phyloP scores from a whole-genome alignment of 2,329 filamentous ascomycete species.

The Cercospora sp. region DNA sequence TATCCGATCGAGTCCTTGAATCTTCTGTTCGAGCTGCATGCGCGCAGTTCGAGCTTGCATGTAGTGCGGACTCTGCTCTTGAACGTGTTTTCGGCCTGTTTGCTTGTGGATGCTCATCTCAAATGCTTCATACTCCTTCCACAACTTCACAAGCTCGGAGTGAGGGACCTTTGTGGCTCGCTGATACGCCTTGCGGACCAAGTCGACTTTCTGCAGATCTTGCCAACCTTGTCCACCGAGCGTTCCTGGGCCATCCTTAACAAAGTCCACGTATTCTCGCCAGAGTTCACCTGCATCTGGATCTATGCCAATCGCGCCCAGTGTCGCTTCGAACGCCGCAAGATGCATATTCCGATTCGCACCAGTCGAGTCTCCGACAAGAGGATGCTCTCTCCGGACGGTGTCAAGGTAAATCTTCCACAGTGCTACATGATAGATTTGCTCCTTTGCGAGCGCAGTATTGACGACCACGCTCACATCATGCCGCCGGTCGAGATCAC shows the following conservation, averaged over 20 bases:
- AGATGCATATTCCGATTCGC: constrained; percentile 76
- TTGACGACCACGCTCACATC: constrained; percentile 82
- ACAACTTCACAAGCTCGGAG: constrained; percentile 76
- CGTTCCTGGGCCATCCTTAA: constrained; percentile 78
- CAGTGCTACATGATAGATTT: constrained; percentile 69
- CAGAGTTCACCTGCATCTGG: constrained; percentile 86
- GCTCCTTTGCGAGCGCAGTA: constrained; percentile 73
- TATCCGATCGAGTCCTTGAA: constrained; percentile 70
- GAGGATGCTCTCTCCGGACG: constrained; percentile 84
- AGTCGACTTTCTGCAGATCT: constrained; percentile 97
- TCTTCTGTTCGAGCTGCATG: constrained; percentile 87
- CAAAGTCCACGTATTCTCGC: constrained; percentile 92
- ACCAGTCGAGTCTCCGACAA: constrained; percentile 75
- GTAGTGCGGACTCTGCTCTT: constrained; percentile 88
- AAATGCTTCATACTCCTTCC: constrained; percentile 98
- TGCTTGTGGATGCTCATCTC: constrained; percentile 92
- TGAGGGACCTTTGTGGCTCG: constrained; percentile 86
- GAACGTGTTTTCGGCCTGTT: constrained; percentile 89
- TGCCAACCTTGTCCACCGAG: constrained; percentile 87
- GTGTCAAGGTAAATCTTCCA: constrained; percentile 96
- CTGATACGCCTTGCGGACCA: constrained; percentile 88
- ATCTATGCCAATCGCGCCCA: constrained; percentile 86
- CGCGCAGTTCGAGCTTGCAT: constrained; percentile 94
- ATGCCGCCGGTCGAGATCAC: constrained; percentile 78
- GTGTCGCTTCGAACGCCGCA: constrained; percentile 87